These are phyloP conservation scores for Casuarina glauca DNA, from an alignment of 306 rosid genomes.

Conservation along the genomic window DNA sequence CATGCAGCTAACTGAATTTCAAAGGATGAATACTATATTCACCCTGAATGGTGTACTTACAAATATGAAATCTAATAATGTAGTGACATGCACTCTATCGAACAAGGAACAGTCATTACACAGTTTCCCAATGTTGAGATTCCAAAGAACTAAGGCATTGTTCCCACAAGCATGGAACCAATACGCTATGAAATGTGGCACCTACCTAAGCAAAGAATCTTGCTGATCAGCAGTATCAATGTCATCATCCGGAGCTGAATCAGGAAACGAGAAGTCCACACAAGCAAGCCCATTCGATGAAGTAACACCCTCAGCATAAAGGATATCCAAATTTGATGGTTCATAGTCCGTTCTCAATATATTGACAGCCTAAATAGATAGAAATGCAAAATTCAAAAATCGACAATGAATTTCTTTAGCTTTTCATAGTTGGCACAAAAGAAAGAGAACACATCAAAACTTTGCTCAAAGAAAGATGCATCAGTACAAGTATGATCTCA, in stretches of 20 bases:
- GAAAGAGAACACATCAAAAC: slow-evolving; percentile 3
- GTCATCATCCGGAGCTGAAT: slow-evolving; percentile 55
- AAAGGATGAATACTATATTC: neutral
- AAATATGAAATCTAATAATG: neutral
- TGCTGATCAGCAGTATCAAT: slow-evolving; percentile 54
- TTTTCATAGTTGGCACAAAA: slow-evolving; percentile 25
- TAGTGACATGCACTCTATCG: neutral
- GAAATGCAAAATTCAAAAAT: slow-evolving; percentile 29
- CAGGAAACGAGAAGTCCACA: slow-evolving; percentile 94
- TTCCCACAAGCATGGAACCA: slow-evolving; percentile 12
- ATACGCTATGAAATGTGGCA: slow-evolving; percentile 14
- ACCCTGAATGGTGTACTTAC: neutral
- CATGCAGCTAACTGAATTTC: neutral
- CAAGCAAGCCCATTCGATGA: slow-evolving; percentile 93
- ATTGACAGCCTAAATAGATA: slow-evolving; percentile 66
- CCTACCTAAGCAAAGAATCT: slow-evolving; percentile 71
- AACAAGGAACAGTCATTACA: neutral
- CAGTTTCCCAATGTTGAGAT: neutral
- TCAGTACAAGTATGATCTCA: slow-evolving; percentile 12
- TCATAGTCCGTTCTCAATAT: slow-evolving; percentile 84
- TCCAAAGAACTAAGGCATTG: neutral
- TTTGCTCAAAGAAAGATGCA: slow-evolving; percentile 14
- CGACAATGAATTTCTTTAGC: slow-evolving; percentile 23
- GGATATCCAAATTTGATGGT: slow-evolving; percentile 90
- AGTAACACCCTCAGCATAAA: slow-evolving; percentile 94